Percentiles rank a stretch among this genome's conserved stretches.
Conservation (phyloP, 148 eudicot species). For the Diospyros kaki region DNA sequence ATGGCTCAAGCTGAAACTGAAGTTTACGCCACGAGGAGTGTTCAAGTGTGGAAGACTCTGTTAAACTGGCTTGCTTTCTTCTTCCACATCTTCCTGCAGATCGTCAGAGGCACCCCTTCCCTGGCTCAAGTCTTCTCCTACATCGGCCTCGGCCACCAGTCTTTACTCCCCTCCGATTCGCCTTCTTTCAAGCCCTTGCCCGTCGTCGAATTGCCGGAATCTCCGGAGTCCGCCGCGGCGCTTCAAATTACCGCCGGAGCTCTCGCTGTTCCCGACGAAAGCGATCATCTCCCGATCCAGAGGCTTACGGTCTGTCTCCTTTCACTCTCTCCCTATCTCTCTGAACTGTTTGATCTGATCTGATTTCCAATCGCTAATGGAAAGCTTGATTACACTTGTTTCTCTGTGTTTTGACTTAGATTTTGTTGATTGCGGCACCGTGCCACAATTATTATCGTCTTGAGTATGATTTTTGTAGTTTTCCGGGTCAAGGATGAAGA, state of each 20-base stretch:
- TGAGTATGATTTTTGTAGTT: too few species aligned
- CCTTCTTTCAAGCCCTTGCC: constrained; percentile 74
- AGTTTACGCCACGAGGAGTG: constrained; percentile 62
- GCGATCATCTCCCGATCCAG: too few species aligned
- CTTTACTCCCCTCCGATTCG: constrained; percentile 28
- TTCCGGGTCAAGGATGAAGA: too few species aligned
- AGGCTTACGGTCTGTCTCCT: too few species aligned
- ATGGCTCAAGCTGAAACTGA: constrained; percentile 47
- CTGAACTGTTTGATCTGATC: too few species aligned
- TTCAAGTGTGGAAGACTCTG: constrained; percentile 75
- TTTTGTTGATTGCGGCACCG: too few species aligned
- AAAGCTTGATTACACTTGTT: too few species aligned
- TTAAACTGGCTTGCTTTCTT: constrained; percentile 82
- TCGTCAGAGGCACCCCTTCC: constrained; percentile 76
- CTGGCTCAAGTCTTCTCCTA: constrained; percentile 53
- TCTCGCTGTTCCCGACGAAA: neutral
- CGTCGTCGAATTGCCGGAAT: constrained; percentile 61
- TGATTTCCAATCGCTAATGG: too few species aligned
- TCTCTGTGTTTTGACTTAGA: too few species aligned
- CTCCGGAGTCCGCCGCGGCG: neutral
- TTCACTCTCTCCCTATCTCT: too few species aligned
- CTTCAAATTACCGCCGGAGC: constrained; percentile 20
- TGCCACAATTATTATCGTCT: too few species aligned
- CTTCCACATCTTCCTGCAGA: constrained; percentile 94
- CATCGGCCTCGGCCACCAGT: constrained; percentile 42